Conservation (phyloP, 495 filamentous ascomycete genomes). For the Aspergillus leporis region DNA sequence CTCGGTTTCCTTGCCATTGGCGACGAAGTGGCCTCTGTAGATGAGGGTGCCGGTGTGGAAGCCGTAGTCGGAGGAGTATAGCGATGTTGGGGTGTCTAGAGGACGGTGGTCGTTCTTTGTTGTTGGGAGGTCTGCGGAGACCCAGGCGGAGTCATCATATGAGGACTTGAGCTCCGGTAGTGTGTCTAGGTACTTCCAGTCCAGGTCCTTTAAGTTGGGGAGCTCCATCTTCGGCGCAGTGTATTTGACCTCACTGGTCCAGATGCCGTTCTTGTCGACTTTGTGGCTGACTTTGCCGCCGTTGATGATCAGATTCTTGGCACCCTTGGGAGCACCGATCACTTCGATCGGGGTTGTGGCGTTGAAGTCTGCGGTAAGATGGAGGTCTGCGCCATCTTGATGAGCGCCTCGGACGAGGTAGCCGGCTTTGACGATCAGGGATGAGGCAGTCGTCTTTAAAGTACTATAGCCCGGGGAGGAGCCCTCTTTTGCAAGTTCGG, state of each 20-base stretch:
- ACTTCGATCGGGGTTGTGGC: conserved; percentile 65
- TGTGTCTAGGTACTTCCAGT: conserved; percentile 70
- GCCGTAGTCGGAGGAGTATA: conserved; percentile 74
- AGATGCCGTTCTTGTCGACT: conserved; percentile 52
- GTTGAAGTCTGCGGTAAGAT: conserved; percentile 72
- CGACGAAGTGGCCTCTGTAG: conserved; percentile 71
- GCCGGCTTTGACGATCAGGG: conserved; percentile 68
- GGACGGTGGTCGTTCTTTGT: conserved; percentile 59
- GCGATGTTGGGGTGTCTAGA: conserved; percentile 60
- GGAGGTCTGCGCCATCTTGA: conserved; percentile 49
- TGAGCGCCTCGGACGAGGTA: conserved; percentile 71
- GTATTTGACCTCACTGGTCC: conserved; percentile 53
- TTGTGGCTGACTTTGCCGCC: conserved; percentile 40
- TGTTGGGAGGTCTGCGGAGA: conserved; percentile 48
- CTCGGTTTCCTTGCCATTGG: conserved; percentile 59
- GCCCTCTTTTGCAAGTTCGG: conserved; percentile 47
- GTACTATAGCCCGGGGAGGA: conserved; percentile 37
- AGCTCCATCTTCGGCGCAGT: conserved; percentile 51
- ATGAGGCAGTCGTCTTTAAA: conserved; percentile 40
- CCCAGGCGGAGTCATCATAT: conserved; percentile 72
- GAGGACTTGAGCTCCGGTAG: conserved; percentile 65
- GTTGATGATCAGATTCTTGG: conserved; percentile 62
- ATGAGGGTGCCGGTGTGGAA: conserved; percentile 68
- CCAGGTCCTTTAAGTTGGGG: conserved; percentile 55
- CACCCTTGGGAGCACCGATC: conserved; percentile 54